A percentile compares a stretch with the other conserved stretches of the same genome.
Evolutionary conservation across 345 rosid genomes (phyloP).

Genomic region (Eucalyptus pauciflora): DNA sequence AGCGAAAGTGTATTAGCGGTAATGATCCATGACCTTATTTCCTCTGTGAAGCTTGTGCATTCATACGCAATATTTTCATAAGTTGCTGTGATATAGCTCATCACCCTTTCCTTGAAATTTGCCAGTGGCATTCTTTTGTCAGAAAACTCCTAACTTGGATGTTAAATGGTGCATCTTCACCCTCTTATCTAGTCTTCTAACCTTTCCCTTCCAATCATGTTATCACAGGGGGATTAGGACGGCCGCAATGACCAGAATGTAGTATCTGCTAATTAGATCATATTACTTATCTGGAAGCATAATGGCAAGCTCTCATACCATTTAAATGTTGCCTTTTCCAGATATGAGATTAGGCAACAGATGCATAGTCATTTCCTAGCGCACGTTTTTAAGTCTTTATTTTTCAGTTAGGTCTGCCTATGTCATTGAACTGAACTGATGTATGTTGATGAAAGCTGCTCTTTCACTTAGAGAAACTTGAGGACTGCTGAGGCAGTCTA

Average conservation of each 20-base stretch:
- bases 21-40: slow-evolving; percentile 1
- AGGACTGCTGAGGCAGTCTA: background rate
- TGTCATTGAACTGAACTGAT: background rate
- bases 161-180: background rate
- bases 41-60: background rate
- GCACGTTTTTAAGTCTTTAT: background rate
- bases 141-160: background rate
- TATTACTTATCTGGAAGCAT: background rate
- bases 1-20: slow-evolving; percentile 78
- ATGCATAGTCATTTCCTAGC: background rate
- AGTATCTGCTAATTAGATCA: background rate
- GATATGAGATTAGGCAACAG: background rate
- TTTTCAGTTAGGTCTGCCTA: background rate
- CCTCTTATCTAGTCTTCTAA: background rate
- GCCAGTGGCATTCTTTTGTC: background rate
- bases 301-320: background rate
- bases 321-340: background rate
- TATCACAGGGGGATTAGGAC: background rate
- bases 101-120: background rate
- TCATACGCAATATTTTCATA: background rate
- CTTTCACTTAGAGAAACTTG: background rate
- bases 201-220: background rate
- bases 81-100: background rate
- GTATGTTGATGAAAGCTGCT: background rate
- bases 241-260: background rate